Evolutionary conservation across 1,139 yeast genomes (phyloP).

Genomic region (Suhomyces maxii): DNA sequence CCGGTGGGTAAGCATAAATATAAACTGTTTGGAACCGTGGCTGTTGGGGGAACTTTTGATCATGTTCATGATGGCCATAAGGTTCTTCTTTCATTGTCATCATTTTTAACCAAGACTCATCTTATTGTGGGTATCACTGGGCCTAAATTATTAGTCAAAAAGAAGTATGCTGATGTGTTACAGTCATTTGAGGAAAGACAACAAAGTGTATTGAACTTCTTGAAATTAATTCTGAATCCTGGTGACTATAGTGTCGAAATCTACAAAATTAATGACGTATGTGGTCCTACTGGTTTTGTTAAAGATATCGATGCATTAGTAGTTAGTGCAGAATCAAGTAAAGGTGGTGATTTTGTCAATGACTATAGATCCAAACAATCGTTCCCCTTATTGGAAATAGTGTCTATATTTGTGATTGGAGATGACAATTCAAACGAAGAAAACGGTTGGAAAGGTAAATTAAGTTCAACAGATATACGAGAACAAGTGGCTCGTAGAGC

Average conservation of each 20-base stretch:
- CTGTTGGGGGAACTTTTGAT: constrained; percentile 96
- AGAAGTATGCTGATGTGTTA: constrained; percentile 67
- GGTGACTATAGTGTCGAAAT: constrained; percentile 27
- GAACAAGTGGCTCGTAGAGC: constrained; percentile 15
- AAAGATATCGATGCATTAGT: constrained; percentile 75
- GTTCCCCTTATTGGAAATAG: constrained; percentile 53
- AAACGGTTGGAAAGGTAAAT: constrained; percentile 60
- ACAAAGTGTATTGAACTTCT: constrained; percentile 45
- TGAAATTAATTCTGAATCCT: constrained; percentile 36
- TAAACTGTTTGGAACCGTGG: constrained; percentile 25
- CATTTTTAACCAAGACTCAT: constrained; percentile 53
- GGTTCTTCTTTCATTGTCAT: constrained; percentile 72
- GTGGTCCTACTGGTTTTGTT: constrained; percentile 92
- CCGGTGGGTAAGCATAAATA: neutral
- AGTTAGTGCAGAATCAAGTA: constrained; percentile 73
- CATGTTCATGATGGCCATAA: constrained; percentile 96
- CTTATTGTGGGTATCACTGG: constrained; percentile 87
- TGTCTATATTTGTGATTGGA: constrained; percentile 72
- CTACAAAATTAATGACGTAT: constrained; percentile 74
- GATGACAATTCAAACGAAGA: constrained; percentile 43
- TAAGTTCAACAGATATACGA: constrained; percentile 74
- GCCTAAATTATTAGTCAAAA: constrained; percentile 67
- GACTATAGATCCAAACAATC: constrained; percentile 57
- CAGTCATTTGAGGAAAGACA: constrained; percentile 59
- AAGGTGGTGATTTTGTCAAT: constrained; percentile 77